Conservation (phyloP, 164 flowering plant species). For the Hamamelis virginiana region DNA sequence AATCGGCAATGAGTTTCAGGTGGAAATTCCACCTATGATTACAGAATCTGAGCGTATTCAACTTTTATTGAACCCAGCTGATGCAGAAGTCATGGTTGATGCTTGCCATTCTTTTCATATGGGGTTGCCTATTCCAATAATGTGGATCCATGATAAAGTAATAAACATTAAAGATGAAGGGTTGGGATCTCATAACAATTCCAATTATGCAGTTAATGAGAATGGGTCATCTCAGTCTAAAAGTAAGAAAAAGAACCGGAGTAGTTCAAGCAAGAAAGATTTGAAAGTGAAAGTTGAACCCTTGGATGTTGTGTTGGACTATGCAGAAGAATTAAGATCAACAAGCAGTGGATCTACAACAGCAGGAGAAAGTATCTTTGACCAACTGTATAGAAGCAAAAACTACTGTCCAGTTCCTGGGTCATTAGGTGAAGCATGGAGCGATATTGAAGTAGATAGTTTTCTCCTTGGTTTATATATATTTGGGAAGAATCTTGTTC, state of each 20-base stretch:
- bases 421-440: constrained; percentile 44
- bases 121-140: constrained; percentile 57
- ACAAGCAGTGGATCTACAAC: constrained; percentile 5
- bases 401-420: constrained; percentile 46
- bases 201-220: background rate
- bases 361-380: constrained; percentile 1
- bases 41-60: constrained; percentile 23
- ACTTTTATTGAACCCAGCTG: constrained; percentile 9
- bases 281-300: constrained; percentile 19
- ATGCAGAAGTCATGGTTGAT: constrained; percentile 14
- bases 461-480: constrained; percentile 83
- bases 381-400: constrained; percentile 7
- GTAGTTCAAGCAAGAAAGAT: background rate
- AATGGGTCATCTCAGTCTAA: constrained; percentile 13
- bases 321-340: constrained; percentile 1
- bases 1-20: constrained; percentile 75
- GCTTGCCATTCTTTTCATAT: constrained; percentile 20
- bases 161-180: constrained; percentile 19
- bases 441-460: constrained; percentile 51
- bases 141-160: constrained; percentile 36
- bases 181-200: constrained; percentile 3
- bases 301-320: background rate
- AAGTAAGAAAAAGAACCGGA: constrained; percentile 7
- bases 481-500: constrained; percentile 78
- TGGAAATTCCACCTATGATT: constrained; percentile 52